Evolutionary conservation across 768 basidiomycete genomes (phyloP), one percentile per base, ranked within the genome.

Genomic region (Boletus huronensis): DNA sequence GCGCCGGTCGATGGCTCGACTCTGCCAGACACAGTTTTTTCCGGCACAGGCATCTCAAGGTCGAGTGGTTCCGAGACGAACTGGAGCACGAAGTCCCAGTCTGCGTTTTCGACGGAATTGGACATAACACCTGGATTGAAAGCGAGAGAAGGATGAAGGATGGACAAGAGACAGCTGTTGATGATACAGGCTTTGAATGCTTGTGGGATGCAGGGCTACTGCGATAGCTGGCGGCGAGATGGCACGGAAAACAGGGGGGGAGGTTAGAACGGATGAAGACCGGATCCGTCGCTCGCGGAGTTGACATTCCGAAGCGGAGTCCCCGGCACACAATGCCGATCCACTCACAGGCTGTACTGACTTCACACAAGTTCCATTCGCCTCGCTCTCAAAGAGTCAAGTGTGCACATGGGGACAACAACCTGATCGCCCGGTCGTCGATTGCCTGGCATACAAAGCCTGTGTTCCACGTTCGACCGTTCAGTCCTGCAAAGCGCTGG

Each of bases 61-160:
- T 71, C 70, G 51, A 75, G 56, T 49, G 79, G 70, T 36, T 80
- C 79, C 49, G 79, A 72, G 59, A 82, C 79, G 58, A 82, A 83
- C 61, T 84, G 81, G 36, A 83, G 72, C 26, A 84, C 81, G n/a
- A 80, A 79, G 42, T 84, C 77, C 83, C 83, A 84, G 64, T 82
- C 80, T 26, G 75, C 55, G 54, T 73, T 65, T 40, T 81, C 82
- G 73, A 77, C 76, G 9, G 61, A 26, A 46, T 42, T 57, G 16
- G 63, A 59, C 68, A 68, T 70, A 2, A 43, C 13, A 38, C 41
- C 39, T 52, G 35, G n/a, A 26, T 47, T 6, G 23, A 56, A n/a
- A 1, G 35, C 23, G 39, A 19, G 25, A n/a, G 11, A 49, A 23
- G 5, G 32, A 49, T 3, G 4, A 7, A 23, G 39, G 13, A 34